These are phyloP conservation scores for Tolypocladium album DNA, from an alignment of 2,329 filamentous ascomycete genomes.

Conservation along the genomic window DNA sequence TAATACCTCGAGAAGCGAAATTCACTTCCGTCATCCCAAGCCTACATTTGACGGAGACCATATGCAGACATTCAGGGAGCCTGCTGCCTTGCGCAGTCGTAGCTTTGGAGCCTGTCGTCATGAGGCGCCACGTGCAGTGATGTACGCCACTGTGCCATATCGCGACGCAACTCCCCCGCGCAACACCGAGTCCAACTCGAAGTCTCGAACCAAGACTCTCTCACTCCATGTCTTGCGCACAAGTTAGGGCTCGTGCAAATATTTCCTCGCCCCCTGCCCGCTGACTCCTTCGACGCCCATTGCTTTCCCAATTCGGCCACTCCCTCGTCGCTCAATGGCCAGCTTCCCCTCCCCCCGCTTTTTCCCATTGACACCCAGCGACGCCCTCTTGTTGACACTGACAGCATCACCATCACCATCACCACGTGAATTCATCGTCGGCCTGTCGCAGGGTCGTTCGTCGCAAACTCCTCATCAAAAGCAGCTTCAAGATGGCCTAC, in stretches of 20 bases:
- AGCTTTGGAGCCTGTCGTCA: background rate
- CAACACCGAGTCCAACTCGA: background rate
- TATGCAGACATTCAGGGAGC: background rate
- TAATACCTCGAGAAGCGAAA: background rate
- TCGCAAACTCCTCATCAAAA: background rate
- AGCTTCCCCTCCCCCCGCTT: slow-evolving; percentile 10
- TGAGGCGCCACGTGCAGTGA: background rate
- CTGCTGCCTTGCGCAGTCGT: background rate
- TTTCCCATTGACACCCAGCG: background rate
- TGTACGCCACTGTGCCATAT: background rate
- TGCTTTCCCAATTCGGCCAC: slow-evolving; percentile 18
- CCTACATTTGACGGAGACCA: background rate
- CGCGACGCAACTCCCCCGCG: background rate
- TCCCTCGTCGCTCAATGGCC: slow-evolving; percentile 16
- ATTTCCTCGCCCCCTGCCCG: background rate
- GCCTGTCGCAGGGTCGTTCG: background rate
- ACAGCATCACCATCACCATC: background rate
- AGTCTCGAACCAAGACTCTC: background rate
- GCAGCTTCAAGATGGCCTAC: slow-evolving; percentile 10
- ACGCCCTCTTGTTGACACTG: background rate
- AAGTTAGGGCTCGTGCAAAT: background rate
- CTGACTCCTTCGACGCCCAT: background rate
- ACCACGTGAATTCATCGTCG: background rate
- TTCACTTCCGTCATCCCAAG: background rate
- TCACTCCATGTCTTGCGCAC: background rate